Evolutionary conservation across 805 yeast species (phyloP).

Genomic region (Candida palmyrensis): DNA sequence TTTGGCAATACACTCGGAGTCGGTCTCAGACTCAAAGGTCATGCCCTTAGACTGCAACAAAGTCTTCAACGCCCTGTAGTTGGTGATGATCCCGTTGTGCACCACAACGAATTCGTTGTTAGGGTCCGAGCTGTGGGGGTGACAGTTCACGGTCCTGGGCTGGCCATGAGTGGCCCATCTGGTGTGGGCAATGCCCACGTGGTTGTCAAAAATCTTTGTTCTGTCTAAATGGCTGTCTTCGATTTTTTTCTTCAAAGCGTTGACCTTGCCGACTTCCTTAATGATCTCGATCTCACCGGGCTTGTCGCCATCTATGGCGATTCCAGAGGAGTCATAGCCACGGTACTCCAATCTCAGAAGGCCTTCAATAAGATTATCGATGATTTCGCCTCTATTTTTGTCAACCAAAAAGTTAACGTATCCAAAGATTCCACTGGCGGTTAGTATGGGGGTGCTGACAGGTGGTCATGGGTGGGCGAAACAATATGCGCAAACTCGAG

Average conservation of each 20-base stretch:
- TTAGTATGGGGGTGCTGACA: conserved; percentile 10
- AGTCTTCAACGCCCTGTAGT: conserved; percentile 85
- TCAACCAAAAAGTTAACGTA: conserved; percentile 94
- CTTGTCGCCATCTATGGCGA: conserved; percentile 89
- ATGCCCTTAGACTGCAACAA: conserved; percentile 76
- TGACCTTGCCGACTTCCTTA: conserved; percentile 91
- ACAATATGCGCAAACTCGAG: too few species aligned
- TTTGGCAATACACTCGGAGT: conserved; percentile 97
- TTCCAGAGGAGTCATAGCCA: conserved; percentile 97
- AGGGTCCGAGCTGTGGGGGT: conserved; percentile 90
- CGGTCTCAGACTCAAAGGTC: conserved; percentile 86
- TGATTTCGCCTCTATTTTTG: conserved; percentile 85
- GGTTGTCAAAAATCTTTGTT: conserved; percentile 66
- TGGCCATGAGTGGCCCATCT: conserved; percentile 99
- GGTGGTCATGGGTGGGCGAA: too few species aligned
- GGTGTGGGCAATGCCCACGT: conserved; percentile 97
- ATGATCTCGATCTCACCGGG: conserved; percentile 65
- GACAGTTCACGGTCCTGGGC: conserved; percentile 82
- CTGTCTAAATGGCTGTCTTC: conserved; percentile 47
- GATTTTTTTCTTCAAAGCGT: conserved; percentile 66
- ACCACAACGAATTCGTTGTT: conserved; percentile 83
- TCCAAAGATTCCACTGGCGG: conserved; percentile 88
- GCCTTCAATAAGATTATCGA: conserved; percentile 85
- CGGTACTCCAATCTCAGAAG: conserved; percentile 85
- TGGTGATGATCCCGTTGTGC: conserved; percentile 97